These are phyloP conservation scores for Vitis hybrid DNA, from an alignment of 177 flowering plant genomes.

Conservation along the genomic window DNA sequence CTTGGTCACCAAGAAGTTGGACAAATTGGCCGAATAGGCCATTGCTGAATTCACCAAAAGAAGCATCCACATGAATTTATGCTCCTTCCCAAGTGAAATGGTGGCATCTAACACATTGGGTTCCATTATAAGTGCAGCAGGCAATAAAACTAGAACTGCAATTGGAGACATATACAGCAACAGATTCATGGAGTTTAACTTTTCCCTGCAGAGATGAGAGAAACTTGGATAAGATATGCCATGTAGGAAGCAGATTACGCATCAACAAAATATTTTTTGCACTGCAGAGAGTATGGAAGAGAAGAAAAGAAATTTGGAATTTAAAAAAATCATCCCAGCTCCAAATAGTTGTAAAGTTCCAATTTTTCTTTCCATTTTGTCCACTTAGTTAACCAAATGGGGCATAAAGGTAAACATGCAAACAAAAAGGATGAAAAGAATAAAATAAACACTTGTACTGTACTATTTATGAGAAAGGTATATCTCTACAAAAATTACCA, in stretches of 20 bases:
- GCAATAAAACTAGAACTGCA: slow-evolving; percentile 75
- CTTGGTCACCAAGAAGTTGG: slow-evolving; percentile 95
- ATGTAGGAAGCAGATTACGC: not conserved
- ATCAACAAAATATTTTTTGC: not conserved
- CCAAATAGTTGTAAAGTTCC: too few relatives aligned
- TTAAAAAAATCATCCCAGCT: too few relatives aligned
- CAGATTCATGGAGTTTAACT: slow-evolving; percentile 96
- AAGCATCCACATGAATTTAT: slow-evolving; percentile 71
- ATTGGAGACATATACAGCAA: slow-evolving; percentile 93
- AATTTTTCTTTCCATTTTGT: too few relatives aligned
- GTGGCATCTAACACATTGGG: slow-evolving; percentile 54
- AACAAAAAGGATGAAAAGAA: too few relatives aligned
- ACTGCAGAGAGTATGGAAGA: not conserved
- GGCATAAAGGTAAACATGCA: too few relatives aligned
- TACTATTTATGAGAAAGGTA: too few relatives aligned
- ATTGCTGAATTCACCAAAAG: slow-evolving; percentile 72
- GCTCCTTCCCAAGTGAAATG: slow-evolving; percentile 44
- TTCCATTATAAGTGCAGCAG: slow-evolving; percentile 80
- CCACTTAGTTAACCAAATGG: too few relatives aligned
- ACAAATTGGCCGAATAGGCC: slow-evolving; percentile 86
- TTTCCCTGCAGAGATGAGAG: slow-evolving; percentile 61
- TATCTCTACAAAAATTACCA: too few relatives aligned
- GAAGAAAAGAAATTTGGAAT: not conserved
- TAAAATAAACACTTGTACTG: too few relatives aligned
- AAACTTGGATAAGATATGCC: not conserved